phyloP scores from a whole-genome alignment of 352 stramenopile species.

The Aphanomyces invadans region DNA sequence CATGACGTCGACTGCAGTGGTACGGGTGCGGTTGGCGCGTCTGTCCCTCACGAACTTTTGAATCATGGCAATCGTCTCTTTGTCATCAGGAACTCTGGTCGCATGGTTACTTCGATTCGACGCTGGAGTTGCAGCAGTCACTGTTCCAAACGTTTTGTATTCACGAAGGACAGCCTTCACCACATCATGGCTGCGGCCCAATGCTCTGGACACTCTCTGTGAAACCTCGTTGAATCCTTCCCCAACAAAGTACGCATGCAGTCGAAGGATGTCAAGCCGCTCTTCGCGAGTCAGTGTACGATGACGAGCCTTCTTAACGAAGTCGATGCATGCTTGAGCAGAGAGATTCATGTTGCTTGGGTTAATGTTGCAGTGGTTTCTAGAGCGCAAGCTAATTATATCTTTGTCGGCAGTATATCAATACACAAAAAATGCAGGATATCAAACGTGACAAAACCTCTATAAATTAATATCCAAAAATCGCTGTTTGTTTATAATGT shows the following conservation, averaged over 20 bases:
- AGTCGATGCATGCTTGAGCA: background rate
- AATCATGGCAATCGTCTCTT: background rate
- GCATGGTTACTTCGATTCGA: background rate
- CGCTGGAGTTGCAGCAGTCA: background rate
- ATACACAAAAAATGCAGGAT: background rate
- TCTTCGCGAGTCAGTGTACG: background rate
- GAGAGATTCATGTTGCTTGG: background rate
- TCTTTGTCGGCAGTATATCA: background rate
- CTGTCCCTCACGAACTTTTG: background rate
- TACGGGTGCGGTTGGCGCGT: background rate
- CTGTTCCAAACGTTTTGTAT: background rate
- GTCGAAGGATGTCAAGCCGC: background rate
- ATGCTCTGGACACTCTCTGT: background rate
- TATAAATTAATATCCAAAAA: background rate
- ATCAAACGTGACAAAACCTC: background rate
- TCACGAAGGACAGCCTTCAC: background rate
- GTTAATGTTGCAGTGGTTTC: background rate
- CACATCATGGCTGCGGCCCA: background rate
- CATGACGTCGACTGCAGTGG: background rate
- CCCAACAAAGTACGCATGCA: background rate
- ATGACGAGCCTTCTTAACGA: background rate
- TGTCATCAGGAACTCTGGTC: background rate
- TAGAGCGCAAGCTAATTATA: background rate
- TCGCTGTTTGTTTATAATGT: too few relatives aligned
- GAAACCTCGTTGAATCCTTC: background rate